Evolutionary conservation across 163 green algal species (phyloP), one percentile per base, ranked within the genome.

Genomic region (Trebouxia gelatinosa): DNA sequence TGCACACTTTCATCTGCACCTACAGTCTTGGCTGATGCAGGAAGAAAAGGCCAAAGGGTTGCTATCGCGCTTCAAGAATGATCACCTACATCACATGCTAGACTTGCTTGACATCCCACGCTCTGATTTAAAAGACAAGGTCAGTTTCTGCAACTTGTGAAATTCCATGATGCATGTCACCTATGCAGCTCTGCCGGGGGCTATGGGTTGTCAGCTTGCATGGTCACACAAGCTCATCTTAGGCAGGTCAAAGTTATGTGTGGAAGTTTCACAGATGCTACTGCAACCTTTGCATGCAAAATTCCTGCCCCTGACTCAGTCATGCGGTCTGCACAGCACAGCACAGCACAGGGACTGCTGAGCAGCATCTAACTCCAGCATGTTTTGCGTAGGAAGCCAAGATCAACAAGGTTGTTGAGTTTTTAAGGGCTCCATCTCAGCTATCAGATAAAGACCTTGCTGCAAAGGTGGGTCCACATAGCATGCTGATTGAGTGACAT

Each of bases 61-160:
- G 57, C 76, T 90, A 57, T 39, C 59, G 38, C 83, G 81, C 46
- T 83, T 65, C 81, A 88, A 85, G 70, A 65, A 86, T 68, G 77
- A 85, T 3, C 62, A 85, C 51, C 37, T 90, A 38, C 67, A 86
- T 77, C 21, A 34, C n/a, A 31, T 84, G 37, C 72, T 90, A 71
- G 83, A 90, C 43, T 6, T 68, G 31, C 48, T 90, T 2, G 83
- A 90, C 65, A 59, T 90, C n/a, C 70, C 74, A 9, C 75, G 85
- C 50, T 35, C 23, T 46, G 43, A 76, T 0, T 48, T 46, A 17
- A 46, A 68, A 26, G 54, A 66, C 28, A 70, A 46, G 37, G 37
- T 43, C 13, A 29, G 37, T 17, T n/a, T n/a, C n/a, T n/a, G n/a
- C n/a, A n/a, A n/a, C n/a, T n/a, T n/a, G n/a, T n/a, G n/a, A n/a